Percentiles rank a stretch among this genome's conserved stretches.
Evolutionary conservation across 106 monocot species (phyloP).

Genomic region (Dioscorea dumetorum): DNA sequence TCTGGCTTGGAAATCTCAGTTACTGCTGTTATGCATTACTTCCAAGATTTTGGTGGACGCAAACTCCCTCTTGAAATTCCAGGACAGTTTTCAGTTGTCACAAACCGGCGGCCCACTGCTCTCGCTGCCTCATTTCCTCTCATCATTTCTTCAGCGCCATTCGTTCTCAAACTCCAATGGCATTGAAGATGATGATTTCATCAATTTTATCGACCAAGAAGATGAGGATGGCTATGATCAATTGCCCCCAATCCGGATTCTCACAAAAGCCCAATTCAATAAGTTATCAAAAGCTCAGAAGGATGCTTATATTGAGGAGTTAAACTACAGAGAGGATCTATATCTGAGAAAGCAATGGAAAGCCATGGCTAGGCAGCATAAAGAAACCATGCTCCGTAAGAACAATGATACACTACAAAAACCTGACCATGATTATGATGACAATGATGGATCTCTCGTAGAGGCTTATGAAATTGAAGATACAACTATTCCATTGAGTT

Average conservation of each 20-base stretch:
- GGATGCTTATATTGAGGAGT: slow-evolving; percentile 79
- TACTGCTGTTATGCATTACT: slow-evolving; percentile 58
- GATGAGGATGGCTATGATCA: slow-evolving; percentile 81
- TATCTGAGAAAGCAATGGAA: slow-evolving; percentile 85
- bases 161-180: slow-evolving; percentile 11
- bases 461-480: slow-evolving; percentile 57
- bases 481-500: slow-evolving; percentile 57
- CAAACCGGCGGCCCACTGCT: slow-evolving; percentile 31
- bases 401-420: slow-evolving; percentile 4
- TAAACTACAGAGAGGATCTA: slow-evolving; percentile 87
- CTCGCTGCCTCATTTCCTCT: slow-evolving; percentile 87
- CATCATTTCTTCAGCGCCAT: slow-evolving; percentile 56
- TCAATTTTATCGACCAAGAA: slow-evolving; percentile 19
- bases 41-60: slow-evolving; percentile 74
- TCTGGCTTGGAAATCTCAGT: slow-evolving; percentile 48
- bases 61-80: slow-evolving; percentile 62
- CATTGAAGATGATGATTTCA: slow-evolving; percentile 16
- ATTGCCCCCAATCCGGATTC: slow-evolving; percentile 70
- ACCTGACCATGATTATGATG: slow-evolving; percentile 23
- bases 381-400: slow-evolving; percentile 9
- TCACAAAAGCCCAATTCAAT: slow-evolving; percentile 65
- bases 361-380: slow-evolving; percentile 48
- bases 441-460: slow-evolving; percentile 6
- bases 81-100: slow-evolving; percentile 39
- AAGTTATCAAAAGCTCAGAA: slow-evolving; percentile 65